Evolutionary conservation across 2,329 filamentous ascomycete genomes (phyloP), one percentile per base, ranked within the genome.

Genomic region (Cordyceps javanica): DNA sequence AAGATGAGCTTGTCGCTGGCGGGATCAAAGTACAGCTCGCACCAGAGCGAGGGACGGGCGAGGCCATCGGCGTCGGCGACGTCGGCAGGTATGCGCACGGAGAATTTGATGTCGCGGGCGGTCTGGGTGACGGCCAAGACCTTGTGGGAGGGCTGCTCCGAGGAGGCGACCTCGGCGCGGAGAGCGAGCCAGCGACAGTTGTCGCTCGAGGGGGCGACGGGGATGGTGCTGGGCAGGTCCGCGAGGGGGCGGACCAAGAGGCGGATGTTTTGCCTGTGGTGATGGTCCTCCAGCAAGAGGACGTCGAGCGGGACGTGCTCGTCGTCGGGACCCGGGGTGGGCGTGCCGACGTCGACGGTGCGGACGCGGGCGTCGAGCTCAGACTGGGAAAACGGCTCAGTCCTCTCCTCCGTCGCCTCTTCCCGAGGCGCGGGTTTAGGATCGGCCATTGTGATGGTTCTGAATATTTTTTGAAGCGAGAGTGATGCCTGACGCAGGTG

Each of bases 41-140:
- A 83, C 78, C 78, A 82, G n/a, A 84, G 63, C 5, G 77, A 75
- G 16, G 79, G 79, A 16, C 77, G 71, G 8, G 71, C 67, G 9
- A 68, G 70, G 45, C 74, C 73, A 59, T 77, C 73, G 42, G 73
- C 73, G 58, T 77, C 73, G 41, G 71, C 69, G 52, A 70, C 72
- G 57, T 78, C 94, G 55, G 75, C 74, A 5, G 81, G 82, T 58
- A 84, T 81, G 51, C 77, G 73, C 60, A 84, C 79, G 39, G 78
- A 79, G 64, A 83, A 83, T 61, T 82, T 83, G 73, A 83, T 82
- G 67, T 84, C 81, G 64, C 77, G 77, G 60, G 77, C 74, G 5
- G 81, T 84, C 72, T 85, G 82, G 62, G 80, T 82, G 65, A 85
- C 81, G 36, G 82, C 82, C 26, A 85, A 69, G 49, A 84, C 82